These are phyloP conservation scores for Paramecium pentaurelia DNA, from an alignment of 73 alveolate genomes.

Conservation along the genomic window DNA sequence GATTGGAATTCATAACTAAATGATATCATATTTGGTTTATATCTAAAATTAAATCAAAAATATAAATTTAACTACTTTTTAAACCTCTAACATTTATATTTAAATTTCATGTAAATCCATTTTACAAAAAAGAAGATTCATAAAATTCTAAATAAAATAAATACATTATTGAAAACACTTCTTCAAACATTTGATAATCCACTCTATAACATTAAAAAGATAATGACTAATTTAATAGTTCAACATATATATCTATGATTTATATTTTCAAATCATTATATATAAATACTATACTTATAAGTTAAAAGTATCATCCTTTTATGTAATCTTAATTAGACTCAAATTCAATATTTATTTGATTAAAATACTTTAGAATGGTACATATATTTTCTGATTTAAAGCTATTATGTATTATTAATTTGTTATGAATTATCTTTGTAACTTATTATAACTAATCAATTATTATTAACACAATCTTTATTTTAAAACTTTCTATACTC, in stretches of 20 bases:
- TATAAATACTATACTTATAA: background rate
- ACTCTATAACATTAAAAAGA: background rate
- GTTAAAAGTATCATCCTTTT: background rate
- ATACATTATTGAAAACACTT: background rate
- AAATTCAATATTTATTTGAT: background rate
- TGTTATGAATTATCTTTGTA: too few species aligned
- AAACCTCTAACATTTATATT: background rate
- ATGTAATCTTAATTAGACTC: background rate
- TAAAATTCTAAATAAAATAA: background rate
- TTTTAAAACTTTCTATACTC: too few species aligned
- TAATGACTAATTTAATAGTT: background rate
- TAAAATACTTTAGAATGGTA: too few species aligned
- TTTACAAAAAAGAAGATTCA: background rate
- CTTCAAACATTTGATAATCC: background rate
- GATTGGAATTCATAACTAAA: background rate
- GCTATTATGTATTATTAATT: too few species aligned
- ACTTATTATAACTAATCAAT: too few species aligned
- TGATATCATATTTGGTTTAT: background rate
- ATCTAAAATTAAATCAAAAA: background rate
- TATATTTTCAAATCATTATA: background rate
- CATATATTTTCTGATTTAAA: too few species aligned
- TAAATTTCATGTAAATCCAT: background rate
- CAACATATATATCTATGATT: background rate
- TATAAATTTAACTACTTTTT: background rate
- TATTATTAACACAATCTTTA: too few species aligned